A percentile compares a stretch with the other conserved stretches of the same genome.
Evolutionary conservation across 768 basidiomycete genomes (phyloP).

Genomic region (Agaricus subrufescens): DNA sequence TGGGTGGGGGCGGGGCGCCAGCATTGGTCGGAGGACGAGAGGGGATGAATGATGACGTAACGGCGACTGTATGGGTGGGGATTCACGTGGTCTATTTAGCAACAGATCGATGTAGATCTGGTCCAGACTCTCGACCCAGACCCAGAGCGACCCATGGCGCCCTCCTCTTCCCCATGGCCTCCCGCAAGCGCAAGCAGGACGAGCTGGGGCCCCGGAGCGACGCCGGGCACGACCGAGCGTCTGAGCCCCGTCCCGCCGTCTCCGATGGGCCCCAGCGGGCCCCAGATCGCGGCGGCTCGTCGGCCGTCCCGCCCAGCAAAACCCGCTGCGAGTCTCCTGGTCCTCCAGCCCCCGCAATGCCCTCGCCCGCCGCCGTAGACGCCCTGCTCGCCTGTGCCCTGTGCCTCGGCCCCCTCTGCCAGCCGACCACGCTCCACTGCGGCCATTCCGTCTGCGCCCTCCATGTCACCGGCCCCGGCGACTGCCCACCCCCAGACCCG

Average conservation of each 20-base stretch:
- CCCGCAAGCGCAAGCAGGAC: slow-evolving; percentile 8
- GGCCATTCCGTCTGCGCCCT: slow-evolving; percentile 76
- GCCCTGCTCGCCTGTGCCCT: slow-evolving; percentile 49
- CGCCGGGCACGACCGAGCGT: too few relatives aligned
- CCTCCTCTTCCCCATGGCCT: neutral
- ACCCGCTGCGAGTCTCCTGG: too few relatives aligned
- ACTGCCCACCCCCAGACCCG: neutral
- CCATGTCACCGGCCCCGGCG: slow-evolving; percentile 33
- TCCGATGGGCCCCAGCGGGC: too few relatives aligned
- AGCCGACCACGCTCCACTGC: slow-evolving; percentile 70
- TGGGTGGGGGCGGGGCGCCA: slow-evolving; percentile 6
- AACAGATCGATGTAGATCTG: slow-evolving; percentile 5
- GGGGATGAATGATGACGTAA: slow-evolving; percentile 3
- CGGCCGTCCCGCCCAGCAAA: too few relatives aligned
- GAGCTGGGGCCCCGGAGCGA: neutral
- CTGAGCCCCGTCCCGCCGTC: too few relatives aligned
- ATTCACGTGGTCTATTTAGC: slow-evolving; percentile 11
- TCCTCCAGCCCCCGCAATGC: slow-evolving; percentile 5
- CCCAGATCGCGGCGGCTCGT: too few relatives aligned
- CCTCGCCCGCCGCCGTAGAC: slow-evolving; percentile 17
- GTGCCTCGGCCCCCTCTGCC: slow-evolving; percentile 52
- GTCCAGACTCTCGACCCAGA: neutral
- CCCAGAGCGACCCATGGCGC: neutral
- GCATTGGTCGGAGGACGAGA: neutral
- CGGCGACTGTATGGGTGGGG: neutral